These are phyloP conservation scores for Ascochyta viciae-villosae DNA, from an alignment of 2,329 filamentous ascomycete genomes.

Conservation along the genomic window DNA sequence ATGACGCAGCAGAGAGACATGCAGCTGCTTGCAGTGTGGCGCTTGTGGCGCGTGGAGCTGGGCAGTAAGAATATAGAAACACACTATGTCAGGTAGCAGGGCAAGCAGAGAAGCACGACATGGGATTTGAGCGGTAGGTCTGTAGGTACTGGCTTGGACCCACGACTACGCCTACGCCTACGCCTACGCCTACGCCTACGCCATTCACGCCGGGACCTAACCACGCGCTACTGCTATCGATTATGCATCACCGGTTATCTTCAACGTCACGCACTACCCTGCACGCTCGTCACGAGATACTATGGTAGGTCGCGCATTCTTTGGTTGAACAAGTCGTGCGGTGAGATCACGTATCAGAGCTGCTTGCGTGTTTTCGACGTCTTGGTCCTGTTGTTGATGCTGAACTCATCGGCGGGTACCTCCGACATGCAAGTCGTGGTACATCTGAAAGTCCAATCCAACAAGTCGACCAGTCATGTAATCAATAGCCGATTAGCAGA, in stretches of 20 bases:
- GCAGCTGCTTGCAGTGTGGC: slow-evolving; percentile 29
- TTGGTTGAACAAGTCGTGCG: too few species aligned
- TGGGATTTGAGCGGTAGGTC: neutral
- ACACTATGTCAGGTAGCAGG: slow-evolving; percentile 3
- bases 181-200: neutral
- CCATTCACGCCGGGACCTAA: slow-evolving; percentile 4
- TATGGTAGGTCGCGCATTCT: neutral
- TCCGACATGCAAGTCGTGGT: too few species aligned
- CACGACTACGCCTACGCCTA: too few species aligned
- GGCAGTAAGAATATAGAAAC: neutral
- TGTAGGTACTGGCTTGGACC: neutral
- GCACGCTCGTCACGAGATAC: slow-evolving; percentile 1
- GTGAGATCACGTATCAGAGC: too few species aligned
- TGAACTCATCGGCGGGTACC: too few species aligned
- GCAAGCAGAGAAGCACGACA: slow-evolving; percentile 14
- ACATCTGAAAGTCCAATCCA: neutral
- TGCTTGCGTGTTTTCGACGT: too few species aligned
- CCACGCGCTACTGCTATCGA: slow-evolving; percentile 25
- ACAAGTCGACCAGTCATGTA: neutral
- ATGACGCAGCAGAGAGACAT: slow-evolving; percentile 41
- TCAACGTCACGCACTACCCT: slow-evolving; percentile 10
- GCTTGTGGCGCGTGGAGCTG: slow-evolving; percentile 1
- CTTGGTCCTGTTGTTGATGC: too few species aligned
- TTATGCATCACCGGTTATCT: slow-evolving; percentile 21
- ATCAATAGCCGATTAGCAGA: neutral